These are phyloP conservation scores for Paracorniculantispora psalliotae DNA, from an alignment of 2,329 filamentous ascomycete species.

Conservation along the genomic window DNA sequence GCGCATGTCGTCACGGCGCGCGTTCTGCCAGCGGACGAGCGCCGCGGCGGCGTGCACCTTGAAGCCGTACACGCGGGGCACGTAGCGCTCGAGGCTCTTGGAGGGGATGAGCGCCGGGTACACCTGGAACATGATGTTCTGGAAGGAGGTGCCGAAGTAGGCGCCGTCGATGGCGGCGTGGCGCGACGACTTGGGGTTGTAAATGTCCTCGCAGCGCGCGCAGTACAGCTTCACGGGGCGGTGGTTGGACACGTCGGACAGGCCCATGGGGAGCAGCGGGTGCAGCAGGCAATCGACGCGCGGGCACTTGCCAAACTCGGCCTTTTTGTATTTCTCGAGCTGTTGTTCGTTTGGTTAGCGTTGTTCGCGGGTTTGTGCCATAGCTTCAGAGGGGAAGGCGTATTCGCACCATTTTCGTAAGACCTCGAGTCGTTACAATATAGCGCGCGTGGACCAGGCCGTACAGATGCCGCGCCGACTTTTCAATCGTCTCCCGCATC, in stretches of 20 bases:
- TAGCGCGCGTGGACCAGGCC: slow-evolving; percentile 94
- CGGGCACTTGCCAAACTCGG: slow-evolving; percentile 96
- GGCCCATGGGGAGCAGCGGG: slow-evolving; percentile 89
- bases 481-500: slow-evolving; percentile 96
- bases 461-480: slow-evolving; percentile 91
- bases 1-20: slow-evolving; percentile 76
- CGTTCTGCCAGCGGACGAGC: slow-evolving; percentile 85
- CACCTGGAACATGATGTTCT: slow-evolving; percentile 98
- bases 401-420: slow-evolving; percentile 86
- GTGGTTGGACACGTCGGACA: slow-evolving; percentile 79
- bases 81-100: slow-evolving; percentile 81
- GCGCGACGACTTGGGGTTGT: slow-evolving; percentile 96
- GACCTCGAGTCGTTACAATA: slow-evolving; percentile 88
- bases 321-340: slow-evolving; percentile 99
- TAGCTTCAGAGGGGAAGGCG: neutral
- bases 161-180: slow-evolving; percentile 94
- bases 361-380: neutral
- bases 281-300: slow-evolving; percentile 93
- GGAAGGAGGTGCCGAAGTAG: slow-evolving; percentile 97
- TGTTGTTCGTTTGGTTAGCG: slow-evolving; percentile 35
- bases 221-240: slow-evolving; percentile 97
- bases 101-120: slow-evolving; percentile 84
- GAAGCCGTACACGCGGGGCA: slow-evolving; percentile 90
- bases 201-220: slow-evolving; percentile 93
- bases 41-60: slow-evolving; percentile 87